phyloP scores from a whole-genome alignment of 805 yeast genomes.

The Priceomyces fermenticarens region DNA sequence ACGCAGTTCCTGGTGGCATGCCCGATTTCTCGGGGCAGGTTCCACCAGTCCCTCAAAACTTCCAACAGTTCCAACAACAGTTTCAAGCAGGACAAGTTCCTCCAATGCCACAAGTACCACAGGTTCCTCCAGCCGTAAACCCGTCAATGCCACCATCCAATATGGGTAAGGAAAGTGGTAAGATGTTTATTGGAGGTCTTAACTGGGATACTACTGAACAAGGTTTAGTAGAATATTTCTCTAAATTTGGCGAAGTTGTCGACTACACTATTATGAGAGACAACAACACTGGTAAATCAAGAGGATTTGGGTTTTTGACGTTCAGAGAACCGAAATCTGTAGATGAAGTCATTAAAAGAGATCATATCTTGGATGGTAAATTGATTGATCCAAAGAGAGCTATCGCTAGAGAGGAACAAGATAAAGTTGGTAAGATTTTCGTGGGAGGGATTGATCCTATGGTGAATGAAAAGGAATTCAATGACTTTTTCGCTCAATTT shows the following conservation, averaged over 20 bases:
- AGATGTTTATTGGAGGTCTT: slow-evolving; percentile 94
- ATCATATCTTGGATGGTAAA: slow-evolving; percentile 91
- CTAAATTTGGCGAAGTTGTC: slow-evolving; percentile 82
- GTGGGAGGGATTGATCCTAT: slow-evolving; percentile 96
- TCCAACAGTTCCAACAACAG: slow-evolving; percentile 5
- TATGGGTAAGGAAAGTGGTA: slow-evolving; percentile 64
- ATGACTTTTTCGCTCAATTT: slow-evolving; percentile 78
- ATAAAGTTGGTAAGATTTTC: slow-evolving; percentile 91
- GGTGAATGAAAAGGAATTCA: slow-evolving; percentile 88
- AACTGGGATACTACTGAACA: slow-evolving; percentile 98
- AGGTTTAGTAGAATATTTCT: slow-evolving; percentile 73
- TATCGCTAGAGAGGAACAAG: slow-evolving; percentile 96
- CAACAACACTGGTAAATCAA: slow-evolving; percentile 75
- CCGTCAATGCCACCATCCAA: slow-evolving; percentile 23
- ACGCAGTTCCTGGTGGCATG: background rate
- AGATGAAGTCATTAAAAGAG: slow-evolving; percentile 78
- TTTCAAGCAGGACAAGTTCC: slow-evolving; percentile 4
- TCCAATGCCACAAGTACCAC: slow-evolving; percentile 7
- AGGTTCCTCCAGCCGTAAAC: slow-evolving; percentile 6
- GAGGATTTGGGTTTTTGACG: slow-evolving; percentile 94
- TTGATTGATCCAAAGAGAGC: slow-evolving; percentile 97
- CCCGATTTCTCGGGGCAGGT: slow-evolving; percentile 3
- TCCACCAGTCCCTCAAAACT: slow-evolving; percentile 10
- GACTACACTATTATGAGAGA: slow-evolving; percentile 95
- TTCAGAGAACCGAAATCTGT: slow-evolving; percentile 81